Conservation (phyloP, 108 stramenopile species). For the Cylindrotheca closterium region DNA sequence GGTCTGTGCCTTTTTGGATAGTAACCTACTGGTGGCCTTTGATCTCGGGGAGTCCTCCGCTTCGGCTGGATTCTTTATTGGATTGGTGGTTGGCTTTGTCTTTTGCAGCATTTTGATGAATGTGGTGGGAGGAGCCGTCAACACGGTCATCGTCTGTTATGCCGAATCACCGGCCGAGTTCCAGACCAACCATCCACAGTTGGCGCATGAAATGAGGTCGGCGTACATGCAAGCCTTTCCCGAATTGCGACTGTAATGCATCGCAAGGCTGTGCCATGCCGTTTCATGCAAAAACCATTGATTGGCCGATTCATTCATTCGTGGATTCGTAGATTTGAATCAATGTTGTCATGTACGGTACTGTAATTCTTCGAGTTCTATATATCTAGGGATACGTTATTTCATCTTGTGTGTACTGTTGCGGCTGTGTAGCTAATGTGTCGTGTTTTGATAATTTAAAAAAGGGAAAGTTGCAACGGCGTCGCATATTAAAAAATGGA, state of each 20-base stretch:
- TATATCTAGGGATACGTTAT: no score
- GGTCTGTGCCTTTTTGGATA: constrained; percentile 43
- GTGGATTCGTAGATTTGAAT: no score
- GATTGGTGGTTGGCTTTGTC: constrained; percentile 63
- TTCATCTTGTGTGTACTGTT: no score
- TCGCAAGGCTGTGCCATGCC: no score
- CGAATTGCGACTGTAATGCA: constrained; percentile 14
- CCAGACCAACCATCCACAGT: constrained; percentile 68
- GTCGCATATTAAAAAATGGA: no score
- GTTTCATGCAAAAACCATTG: no score
- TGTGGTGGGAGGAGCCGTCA: constrained; percentile 73
- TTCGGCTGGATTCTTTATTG: constrained; percentile 37
- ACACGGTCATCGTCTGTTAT: constrained; percentile 85
- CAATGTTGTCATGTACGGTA: no score
- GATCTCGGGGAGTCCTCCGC: constrained; percentile 21
- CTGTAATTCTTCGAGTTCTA: no score
- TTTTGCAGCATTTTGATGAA: constrained; percentile 59
- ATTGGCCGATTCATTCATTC: no score
- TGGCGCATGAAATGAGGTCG: constrained; percentile 50
- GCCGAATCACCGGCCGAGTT: constrained; percentile 65
- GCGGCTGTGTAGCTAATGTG: no score
- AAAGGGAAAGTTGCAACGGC: no score
- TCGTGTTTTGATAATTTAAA: no score
- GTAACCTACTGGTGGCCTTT: constrained; percentile 40
- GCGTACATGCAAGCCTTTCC: constrained; percentile 66